Percentiles rank a stretch among this genome's conserved stretches.
Evolutionary conservation across 1,139 yeast genomes (phyloP).

Genomic region (Pichia sp.): DNA sequence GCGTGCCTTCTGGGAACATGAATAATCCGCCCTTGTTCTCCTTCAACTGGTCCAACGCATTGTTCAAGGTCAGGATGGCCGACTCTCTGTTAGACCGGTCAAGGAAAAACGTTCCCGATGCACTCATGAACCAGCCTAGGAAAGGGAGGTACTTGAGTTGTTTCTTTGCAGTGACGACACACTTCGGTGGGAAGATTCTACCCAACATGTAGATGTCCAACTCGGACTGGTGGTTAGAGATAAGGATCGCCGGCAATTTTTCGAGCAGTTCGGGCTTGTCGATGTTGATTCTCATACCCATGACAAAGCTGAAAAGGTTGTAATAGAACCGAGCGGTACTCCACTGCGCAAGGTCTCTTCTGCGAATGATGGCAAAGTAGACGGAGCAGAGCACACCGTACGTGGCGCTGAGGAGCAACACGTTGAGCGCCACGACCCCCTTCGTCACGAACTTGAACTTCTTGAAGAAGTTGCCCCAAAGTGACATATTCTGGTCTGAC

Average conservation of each 20-base stretch:
- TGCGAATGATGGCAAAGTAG: conserved; percentile 61
- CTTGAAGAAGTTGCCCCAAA: conserved; percentile 26
- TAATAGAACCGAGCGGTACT: conserved; percentile 83
- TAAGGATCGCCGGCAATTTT: conserved; percentile 69
- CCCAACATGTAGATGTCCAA: conserved; percentile 80
- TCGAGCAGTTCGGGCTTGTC: conserved; percentile 55
- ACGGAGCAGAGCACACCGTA: conserved; percentile 79
- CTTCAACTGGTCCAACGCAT: conserved; percentile 61
- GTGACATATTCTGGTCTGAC: conserved; percentile 10
- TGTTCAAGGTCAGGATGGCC: conserved; percentile 68
- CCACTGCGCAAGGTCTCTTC: conserved; percentile 81
- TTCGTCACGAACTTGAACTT: conserved; percentile 50
- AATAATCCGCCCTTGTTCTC: conserved; percentile 64
- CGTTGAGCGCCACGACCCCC: conserved; percentile 47
- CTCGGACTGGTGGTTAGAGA: conserved; percentile 90
- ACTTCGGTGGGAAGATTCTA: conserved; percentile 77
- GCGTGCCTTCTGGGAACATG: conserved; percentile 94
- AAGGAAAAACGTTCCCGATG: conserved; percentile 86
- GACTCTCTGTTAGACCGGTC: conserved; percentile 77
- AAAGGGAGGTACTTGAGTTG: conserved; percentile 84
- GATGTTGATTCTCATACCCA: conserved; percentile 68
- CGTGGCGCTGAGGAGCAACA: conserved; percentile 57
- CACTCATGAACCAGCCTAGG: conserved; percentile 92
- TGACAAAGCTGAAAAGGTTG: conserved; percentile 48
- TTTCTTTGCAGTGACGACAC: conserved; percentile 89